Evolutionary conservation across 2,329 filamentous ascomycete species (phyloP).

Genomic region (Plenodomus tracheiphilus): DNA sequence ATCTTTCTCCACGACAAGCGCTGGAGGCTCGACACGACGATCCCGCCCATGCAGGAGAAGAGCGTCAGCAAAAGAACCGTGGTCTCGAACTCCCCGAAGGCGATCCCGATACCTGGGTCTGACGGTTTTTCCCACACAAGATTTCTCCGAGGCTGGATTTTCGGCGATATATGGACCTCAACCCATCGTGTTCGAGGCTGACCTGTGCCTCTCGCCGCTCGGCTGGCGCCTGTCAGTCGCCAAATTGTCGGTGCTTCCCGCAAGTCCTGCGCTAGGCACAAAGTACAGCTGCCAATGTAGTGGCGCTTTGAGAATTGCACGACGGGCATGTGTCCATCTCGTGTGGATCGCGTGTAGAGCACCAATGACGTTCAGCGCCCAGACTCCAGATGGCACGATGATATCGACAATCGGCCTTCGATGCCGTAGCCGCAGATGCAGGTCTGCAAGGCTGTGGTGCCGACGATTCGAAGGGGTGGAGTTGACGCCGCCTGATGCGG

Average conservation of each 20-base stretch:
- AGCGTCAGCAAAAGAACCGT: not conserved
- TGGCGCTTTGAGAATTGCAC: not conserved
- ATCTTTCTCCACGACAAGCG: not conserved
- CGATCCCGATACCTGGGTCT: too few species aligned
- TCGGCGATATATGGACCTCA: not conserved
- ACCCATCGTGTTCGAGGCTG: not conserved
- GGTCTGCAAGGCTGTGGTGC: not conserved
- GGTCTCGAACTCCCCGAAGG: not conserved
- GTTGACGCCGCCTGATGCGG: not conserved
- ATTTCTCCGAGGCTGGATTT: not conserved
- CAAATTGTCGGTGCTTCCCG: not conserved
- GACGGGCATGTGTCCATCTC: not conserved
- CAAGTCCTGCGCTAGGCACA: not conserved
- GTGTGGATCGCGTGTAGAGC: not conserved
- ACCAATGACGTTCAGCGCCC: not conserved
- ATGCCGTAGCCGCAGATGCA: not conserved
- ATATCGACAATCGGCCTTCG: not conserved
- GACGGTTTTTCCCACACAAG: not conserved
- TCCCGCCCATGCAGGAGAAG: not conserved
- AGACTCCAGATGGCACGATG: not conserved
- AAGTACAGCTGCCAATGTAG: not conserved
- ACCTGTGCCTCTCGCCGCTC: not conserved
- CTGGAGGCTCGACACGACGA: not conserved
- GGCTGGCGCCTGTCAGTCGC: not conserved
- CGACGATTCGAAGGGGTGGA: not conserved